Conservation (phyloP, 2,329 filamentous ascomycete genomes). For the Albophoma yamanashiensis region DNA sequence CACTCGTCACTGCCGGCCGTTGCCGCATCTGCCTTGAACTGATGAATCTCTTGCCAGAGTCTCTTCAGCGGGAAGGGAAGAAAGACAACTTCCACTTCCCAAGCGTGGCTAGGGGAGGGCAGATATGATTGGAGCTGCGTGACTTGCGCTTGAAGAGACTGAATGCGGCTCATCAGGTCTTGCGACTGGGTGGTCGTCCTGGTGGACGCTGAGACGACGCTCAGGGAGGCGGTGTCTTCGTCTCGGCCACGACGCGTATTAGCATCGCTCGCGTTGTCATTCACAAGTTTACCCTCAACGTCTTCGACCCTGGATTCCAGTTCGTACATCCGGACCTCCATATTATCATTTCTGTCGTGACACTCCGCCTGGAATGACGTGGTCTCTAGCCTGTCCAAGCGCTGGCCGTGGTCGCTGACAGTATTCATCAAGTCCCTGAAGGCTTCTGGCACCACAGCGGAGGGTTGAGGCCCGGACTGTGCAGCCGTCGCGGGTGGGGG, state of each 20-base stretch:
- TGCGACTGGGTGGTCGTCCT: constrained; percentile 28
- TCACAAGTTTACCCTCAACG: constrained; percentile 38
- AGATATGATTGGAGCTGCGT: constrained; percentile 47
- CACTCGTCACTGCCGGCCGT: constrained; percentile 34
- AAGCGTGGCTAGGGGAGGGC: constrained; percentile 53
- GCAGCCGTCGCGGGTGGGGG: constrained; percentile 11
- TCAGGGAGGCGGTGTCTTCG: constrained; percentile 33
- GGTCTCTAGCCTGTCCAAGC: constrained; percentile 59
- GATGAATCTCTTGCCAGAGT: constrained; percentile 39
- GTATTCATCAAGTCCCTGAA: constrained; percentile 37
- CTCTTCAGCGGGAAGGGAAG: constrained; percentile 55
- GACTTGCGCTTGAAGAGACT: constrained; percentile 38
- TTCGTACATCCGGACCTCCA: constrained; percentile 58
- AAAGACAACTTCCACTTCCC: constrained; percentile 68
- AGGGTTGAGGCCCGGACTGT: constrained; percentile 15
- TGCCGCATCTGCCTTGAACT: constrained; percentile 31
- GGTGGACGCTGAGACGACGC: constrained; percentile 35
- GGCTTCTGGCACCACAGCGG: constrained; percentile 19
- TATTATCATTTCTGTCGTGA: constrained; percentile 53
- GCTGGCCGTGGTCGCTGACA: constrained; percentile 50
- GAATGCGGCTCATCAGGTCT: constrained; percentile 39
- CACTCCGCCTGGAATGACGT: constrained; percentile 64
- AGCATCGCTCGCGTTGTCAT: constrained; percentile 33
- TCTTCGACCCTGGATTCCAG: constrained; percentile 55
- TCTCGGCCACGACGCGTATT: constrained; percentile 23